Evolutionary conservation across 2,329 filamentous ascomycete species (phyloP), one percentile per base, ranked within the genome.

Genomic region (Sclerotinia trifoliorum): DNA sequence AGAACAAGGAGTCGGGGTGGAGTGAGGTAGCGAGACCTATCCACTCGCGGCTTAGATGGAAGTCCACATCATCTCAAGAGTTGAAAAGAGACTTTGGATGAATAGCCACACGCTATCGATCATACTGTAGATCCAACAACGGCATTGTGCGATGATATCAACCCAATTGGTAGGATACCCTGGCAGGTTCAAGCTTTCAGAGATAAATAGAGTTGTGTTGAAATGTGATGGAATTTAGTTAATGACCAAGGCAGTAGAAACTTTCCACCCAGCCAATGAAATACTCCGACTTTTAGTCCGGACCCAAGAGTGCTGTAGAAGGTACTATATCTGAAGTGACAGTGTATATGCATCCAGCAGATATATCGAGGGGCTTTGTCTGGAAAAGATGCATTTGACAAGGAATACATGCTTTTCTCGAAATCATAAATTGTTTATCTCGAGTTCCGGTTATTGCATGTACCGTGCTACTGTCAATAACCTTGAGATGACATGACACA

Each of bases 401-500:
- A 62, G 60, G 60, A 62, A 15, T 51, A 39, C 44, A 15, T 51
- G 44, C 46, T 39, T 51, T 51, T 35, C 60, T 62, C 29, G 49
- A 64, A n/a, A 64, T 52, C 35, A 64, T 55, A 55, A 44, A 64
- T 62, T 62, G 44, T 51, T 62, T 26, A 62, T 51, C 61, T 64
- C 61, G 35, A 39, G 61, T 64, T 64, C 49, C 49, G 61, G 60
- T 26, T 51, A 62, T 64, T 64, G 49, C 46, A 67, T 48, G 35
- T 63, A 54, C 51, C 35, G 61, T 64, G 61, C 61, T 64, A 64
- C 61, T 44, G 24, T 55, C 44, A 55, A 55, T 17, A 64, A 64
- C 49, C 57, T 54, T 67, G 57, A 29, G 65, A 67, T 63, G 65
- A 54, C 65, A 63, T 67, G 56, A 55, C 56, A 63, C 65, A 67